phyloP scores from a whole-genome alignment of 192 early-diverging fungal species.

The Radiomyces spectabilis region DNA sequence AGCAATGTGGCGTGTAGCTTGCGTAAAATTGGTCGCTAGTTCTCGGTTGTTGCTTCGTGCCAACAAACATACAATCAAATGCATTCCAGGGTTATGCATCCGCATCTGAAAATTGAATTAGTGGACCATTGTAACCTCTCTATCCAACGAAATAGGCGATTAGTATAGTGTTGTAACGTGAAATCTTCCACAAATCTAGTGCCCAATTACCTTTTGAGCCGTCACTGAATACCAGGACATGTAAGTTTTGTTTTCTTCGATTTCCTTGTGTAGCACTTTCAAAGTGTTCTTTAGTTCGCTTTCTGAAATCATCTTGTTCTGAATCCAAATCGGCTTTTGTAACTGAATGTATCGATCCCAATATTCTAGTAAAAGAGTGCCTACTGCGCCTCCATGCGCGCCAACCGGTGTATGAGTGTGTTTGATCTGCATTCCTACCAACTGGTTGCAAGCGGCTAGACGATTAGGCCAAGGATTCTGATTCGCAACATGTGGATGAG shows the following conservation, averaged over 20 bases:
- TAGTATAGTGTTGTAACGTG: not conserved
- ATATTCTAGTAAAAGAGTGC: constrained; percentile 10
- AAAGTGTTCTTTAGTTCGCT: constrained; percentile 1
- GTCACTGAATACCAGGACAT: constrained; percentile 20
- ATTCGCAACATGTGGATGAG: not conserved
- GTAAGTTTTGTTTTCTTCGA: constrained; percentile 7
- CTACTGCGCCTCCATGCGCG: constrained; percentile 6
- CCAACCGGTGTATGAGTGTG: constrained; percentile 16
- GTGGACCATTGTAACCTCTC: constrained; percentile 14
- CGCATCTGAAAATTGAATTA: constrained; percentile 19
- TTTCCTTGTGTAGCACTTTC: constrained; percentile 3
- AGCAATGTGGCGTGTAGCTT: too few species aligned
- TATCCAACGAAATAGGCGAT: not conserved
- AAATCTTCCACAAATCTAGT: not conserved
- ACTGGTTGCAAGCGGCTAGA: constrained; percentile 1
- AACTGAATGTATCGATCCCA: constrained; percentile 3
- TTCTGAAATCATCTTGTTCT: constrained; percentile 3
- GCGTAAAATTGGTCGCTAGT: too few species aligned
- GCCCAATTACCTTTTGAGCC: constrained; percentile 7
- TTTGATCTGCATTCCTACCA: constrained; percentile 9
- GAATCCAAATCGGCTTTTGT: constrained; percentile 6
- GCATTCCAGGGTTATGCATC: too few species aligned
- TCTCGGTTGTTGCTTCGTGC: too few species aligned
- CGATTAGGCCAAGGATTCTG: constrained; percentile 17
- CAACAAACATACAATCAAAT: too few species aligned